phyloP scores from a whole-genome alignment of 352 stramenopile species.

The Pythium aquatile region DNA sequence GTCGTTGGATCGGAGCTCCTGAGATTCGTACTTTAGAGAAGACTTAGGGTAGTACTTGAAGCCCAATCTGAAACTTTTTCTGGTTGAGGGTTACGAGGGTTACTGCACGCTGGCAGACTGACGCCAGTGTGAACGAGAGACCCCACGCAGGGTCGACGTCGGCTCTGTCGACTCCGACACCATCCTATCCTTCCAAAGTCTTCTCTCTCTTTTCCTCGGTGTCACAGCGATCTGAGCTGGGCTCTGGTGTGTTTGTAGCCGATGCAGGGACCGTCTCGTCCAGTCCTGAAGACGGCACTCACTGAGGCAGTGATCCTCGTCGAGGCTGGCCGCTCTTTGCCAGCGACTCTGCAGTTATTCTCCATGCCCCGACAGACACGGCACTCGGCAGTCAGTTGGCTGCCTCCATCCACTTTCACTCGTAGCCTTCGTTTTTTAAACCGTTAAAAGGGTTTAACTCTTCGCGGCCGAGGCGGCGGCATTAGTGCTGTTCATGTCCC shows the following conservation, averaged over 20 bases:
- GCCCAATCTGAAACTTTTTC: neutral
- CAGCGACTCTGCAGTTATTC: neutral
- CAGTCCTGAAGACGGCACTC: neutral
- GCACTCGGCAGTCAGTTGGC: neutral
- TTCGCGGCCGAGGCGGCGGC: neutral
- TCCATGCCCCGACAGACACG: neutral
- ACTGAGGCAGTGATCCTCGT: neutral
- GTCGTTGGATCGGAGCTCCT: neutral
- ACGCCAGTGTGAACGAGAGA: slow-evolving; percentile 24
- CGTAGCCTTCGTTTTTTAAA: neutral
- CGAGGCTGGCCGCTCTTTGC: neutral
- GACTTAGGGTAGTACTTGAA: neutral
- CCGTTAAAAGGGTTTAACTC: neutral
- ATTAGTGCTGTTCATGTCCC: slow-evolving; percentile 1
- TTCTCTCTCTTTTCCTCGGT: neutral
- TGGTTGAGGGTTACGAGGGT: neutral
- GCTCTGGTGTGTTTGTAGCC: neutral
- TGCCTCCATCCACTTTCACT: no score
- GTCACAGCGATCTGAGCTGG: slow-evolving; percentile 5
- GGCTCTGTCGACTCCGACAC: no score
- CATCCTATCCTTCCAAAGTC: neutral
- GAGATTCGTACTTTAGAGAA: neutral
- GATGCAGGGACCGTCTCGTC: neutral
- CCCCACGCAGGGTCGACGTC: neutral
- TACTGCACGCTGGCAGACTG: slow-evolving; percentile 16